Evolutionary conservation across 768 basidiomycete species (phyloP).

Genomic region (Tylopilus balloui): DNA sequence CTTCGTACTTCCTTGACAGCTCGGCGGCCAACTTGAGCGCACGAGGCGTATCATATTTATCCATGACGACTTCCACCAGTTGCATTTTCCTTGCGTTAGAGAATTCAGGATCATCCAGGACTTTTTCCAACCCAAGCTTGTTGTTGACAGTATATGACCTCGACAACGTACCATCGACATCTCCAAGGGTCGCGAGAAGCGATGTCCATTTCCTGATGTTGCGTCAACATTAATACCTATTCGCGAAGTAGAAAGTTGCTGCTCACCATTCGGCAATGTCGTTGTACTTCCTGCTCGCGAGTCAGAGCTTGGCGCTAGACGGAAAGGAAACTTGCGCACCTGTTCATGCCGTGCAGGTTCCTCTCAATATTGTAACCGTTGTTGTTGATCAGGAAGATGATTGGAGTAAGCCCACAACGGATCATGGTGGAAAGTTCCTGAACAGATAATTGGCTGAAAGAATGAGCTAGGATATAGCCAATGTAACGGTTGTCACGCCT

Average conservation of each 20-base stretch:
- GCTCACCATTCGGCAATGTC: slow-evolving; percentile 71
- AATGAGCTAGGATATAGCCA: slow-evolving; percentile 5
- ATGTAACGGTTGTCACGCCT: slow-evolving; percentile 24
- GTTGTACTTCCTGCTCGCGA: slow-evolving; percentile 64
- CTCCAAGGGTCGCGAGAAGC: slow-evolving; percentile 58
- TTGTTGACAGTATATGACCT: slow-evolving; percentile 64
- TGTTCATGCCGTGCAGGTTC: slow-evolving; percentile 58
- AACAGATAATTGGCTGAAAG: slow-evolving; percentile 66
- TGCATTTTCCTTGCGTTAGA: slow-evolving; percentile 62
- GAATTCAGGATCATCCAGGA: slow-evolving; percentile 65
- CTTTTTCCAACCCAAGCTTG: slow-evolving; percentile 58
- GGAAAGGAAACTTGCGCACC: slow-evolving; percentile 29
- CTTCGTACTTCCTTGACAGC: slow-evolving; percentile 13
- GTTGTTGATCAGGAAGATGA: slow-evolving; percentile 81
- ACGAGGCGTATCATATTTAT: slow-evolving; percentile 63
- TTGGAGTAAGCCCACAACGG: slow-evolving; percentile 64
- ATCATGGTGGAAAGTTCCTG: slow-evolving; percentile 89
- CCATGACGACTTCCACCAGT: slow-evolving; percentile 79
- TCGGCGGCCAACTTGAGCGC: slow-evolving; percentile 53
- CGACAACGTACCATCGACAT: slow-evolving; percentile 42
- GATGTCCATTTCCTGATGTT: slow-evolving; percentile 54
- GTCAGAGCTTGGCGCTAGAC: background rate
- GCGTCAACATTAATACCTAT: background rate
- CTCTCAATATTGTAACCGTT: slow-evolving; percentile 87
- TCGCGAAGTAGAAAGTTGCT: background rate